Evolutionary conservation across 768 basidiomycete species (phyloP).

Genomic region (Xerocomus potaroensis): DNA sequence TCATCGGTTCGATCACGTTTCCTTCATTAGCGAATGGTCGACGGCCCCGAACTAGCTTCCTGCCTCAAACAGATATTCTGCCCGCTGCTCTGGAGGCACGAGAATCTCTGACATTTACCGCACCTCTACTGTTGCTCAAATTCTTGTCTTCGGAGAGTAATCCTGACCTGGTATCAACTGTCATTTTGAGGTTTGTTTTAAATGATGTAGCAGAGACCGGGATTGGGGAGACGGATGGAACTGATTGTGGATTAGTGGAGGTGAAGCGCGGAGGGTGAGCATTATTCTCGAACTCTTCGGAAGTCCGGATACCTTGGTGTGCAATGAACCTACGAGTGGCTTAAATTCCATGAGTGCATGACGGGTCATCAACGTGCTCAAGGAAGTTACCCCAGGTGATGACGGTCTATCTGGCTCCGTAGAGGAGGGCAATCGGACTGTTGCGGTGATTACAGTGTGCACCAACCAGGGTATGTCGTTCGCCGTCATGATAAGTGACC

Average conservation of each 20-base stretch:
- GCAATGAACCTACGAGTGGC: conserved; percentile 83
- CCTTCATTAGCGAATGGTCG: conserved; percentile 32
- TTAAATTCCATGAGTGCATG: conserved; percentile 87
- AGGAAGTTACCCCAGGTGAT: conserved; percentile 59
- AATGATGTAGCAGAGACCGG: conserved; percentile 60
- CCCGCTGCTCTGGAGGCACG: conserved; percentile 73
- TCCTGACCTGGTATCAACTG: conserved; percentile 55
- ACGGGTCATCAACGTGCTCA: conserved; percentile 70
- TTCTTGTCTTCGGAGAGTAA: conserved; percentile 60
- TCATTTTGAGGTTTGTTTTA: conserved; percentile 79
- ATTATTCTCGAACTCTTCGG: conserved; percentile 89
- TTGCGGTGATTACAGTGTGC: conserved; percentile 84
- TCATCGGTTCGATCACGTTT: conserved; percentile 62
- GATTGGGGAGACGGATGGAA: conserved; percentile 63
- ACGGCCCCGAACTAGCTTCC: conserved; percentile 69
- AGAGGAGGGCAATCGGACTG: conserved; percentile 47
- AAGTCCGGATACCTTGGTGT: conserved; percentile 75
- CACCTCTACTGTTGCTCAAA: conserved; percentile 79
- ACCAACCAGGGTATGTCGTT: conserved; percentile 68
- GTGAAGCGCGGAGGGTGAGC: conserved; percentile 86
- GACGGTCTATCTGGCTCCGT: conserved; percentile 19
- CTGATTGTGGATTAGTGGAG: conserved; percentile 81
- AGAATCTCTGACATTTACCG: conserved; percentile 85
- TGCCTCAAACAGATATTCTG: conserved; percentile 82
- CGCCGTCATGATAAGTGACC: background rate